Base-by-base conservation (phyloP, 495 filamentous ascomycete species). In the Xanthoparmelia taractica region DNA sequence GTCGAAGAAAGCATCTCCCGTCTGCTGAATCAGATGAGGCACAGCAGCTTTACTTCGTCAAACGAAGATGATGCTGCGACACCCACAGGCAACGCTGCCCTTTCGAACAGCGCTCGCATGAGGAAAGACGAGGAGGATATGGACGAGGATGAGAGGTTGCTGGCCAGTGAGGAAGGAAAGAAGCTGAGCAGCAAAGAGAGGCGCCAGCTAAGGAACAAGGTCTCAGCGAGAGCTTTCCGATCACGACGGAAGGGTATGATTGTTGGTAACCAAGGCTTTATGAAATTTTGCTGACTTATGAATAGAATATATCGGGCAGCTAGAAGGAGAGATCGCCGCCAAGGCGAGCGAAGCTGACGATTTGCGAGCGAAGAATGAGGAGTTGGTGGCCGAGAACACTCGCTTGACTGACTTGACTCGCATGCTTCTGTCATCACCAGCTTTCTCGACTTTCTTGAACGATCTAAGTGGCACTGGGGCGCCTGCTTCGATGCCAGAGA, bases 151-250 rank as follows among this genome's bases (percentile, higher is more conserved):
- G 94, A 97, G 80, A 79, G 89, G 64, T 78, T 97, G 4, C 81
- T 99, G 20, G 90, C 90, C 8, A 96, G 92, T 66, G 94, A 97
- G 69, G 93, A 96, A 74, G 94, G 93, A 52, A 99, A 99, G 84
- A 96, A 96, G 76, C 81, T 99, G 45, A 91, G 83, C 74, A 92
- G 88, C 79, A 96, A 96, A 74, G 91, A 97, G 76, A 85, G 94
- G 45, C 85, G 94, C 43, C 94, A 97, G 74, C 76, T 99, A 8
- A 84, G 94, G 50, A 99, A 99, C 80, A 99, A 99, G 76, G 94
- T 99, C 13, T 99, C 94, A 43, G 94, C 94, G 64, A 85, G 94
- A 61, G 92, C 92, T 47, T 99, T 99, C 84, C 87, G 94, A 40
- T 95, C 91, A 33, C 81, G 94, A 66, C 86, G 94, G 76, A 99